Evolutionary conservation across 169 alveolate species (phyloP).

Genomic region (Plasmodium sp.): DNA sequence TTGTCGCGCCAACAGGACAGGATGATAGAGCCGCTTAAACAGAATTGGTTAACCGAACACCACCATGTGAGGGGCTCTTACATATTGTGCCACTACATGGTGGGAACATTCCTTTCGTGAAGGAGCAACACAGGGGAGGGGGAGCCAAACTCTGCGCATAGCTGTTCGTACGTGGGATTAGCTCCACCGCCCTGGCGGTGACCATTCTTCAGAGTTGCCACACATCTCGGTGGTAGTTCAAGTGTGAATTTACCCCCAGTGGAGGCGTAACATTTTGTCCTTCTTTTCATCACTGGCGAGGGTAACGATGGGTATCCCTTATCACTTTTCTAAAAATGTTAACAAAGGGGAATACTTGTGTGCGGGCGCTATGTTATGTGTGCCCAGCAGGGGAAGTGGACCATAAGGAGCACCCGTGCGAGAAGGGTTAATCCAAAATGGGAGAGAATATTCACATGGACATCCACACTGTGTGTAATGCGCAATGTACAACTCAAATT

Average conservation of each 20-base stretch:
- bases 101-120: neutral
- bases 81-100: neutral
- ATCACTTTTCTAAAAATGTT: neutral
- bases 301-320: neutral
- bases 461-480: neutral
- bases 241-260: neutral
- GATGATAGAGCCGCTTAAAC: neutral
- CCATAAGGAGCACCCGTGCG: neutral
- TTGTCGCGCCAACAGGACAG: neutral
- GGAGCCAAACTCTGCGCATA: neutral
- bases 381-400: neutral
- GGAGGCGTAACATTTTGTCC: neutral
- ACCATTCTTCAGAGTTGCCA: neutral
- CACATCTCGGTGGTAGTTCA: neutral
- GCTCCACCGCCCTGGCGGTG: neutral
- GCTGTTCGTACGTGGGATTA: neutral
- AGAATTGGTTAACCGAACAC: neutral
- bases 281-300: neutral
- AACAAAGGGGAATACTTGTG: neutral
- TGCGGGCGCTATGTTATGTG: neutral
- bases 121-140: neutral
- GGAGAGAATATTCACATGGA: neutral
- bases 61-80: neutral
- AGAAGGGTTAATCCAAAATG: neutral
- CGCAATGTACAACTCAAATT: neutral